Conservation (phyloP, 2,329 filamentous ascomycete genomes). For the Alternaria ventricosa region DNA sequence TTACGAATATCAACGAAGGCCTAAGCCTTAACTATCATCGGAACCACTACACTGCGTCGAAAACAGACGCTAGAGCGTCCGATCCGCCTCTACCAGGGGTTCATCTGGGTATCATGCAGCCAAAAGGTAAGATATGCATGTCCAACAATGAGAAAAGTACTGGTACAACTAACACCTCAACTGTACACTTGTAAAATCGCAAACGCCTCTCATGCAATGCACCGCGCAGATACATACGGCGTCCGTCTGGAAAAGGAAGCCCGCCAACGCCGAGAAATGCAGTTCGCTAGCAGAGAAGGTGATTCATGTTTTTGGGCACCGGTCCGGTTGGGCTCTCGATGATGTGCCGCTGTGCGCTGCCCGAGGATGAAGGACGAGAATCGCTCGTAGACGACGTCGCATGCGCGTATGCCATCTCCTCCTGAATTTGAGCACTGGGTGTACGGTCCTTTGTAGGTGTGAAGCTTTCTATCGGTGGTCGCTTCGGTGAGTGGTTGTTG, state of each 20-base stretch:
- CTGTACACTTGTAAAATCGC: slow-evolving; percentile 3
- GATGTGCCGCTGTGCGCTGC: slow-evolving; percentile 30
- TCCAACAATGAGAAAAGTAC: slow-evolving; percentile 18
- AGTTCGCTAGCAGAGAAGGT: slow-evolving; percentile 25
- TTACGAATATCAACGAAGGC: slow-evolving; percentile 13
- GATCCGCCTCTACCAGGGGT: slow-evolving; percentile 14
- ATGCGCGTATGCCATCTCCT: slow-evolving; percentile 23
- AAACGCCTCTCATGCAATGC: slow-evolving; percentile 31
- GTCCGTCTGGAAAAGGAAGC: slow-evolving; percentile 2
- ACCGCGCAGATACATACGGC: slow-evolving; percentile 5
- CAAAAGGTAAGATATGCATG: slow-evolving; percentile 22
- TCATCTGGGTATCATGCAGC: slow-evolving; percentile 40
- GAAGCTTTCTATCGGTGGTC: slow-evolving; percentile 38
- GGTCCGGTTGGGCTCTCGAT: slow-evolving; percentile 30
- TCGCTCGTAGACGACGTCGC: slow-evolving; percentile 20
- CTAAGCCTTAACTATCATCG: slow-evolving; percentile 8
- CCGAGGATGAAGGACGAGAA: slow-evolving; percentile 33
- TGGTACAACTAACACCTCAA: slow-evolving; percentile 17
- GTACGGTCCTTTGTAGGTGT: slow-evolving; percentile 39
- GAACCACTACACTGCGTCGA: slow-evolving; percentile 8
- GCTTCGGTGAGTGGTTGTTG: slow-evolving; percentile 40
- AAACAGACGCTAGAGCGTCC: slow-evolving; percentile 6
- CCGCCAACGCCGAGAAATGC: slow-evolving; percentile 35
- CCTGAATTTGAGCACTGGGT: slow-evolving; percentile 34
- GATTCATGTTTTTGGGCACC: slow-evolving; percentile 31